A percentile compares a stretch with the other conserved stretches of the same genome.
Evolutionary conservation across 495 filamentous ascomycete species (phyloP).

Genomic region (Schizothecium vesticola): DNA sequence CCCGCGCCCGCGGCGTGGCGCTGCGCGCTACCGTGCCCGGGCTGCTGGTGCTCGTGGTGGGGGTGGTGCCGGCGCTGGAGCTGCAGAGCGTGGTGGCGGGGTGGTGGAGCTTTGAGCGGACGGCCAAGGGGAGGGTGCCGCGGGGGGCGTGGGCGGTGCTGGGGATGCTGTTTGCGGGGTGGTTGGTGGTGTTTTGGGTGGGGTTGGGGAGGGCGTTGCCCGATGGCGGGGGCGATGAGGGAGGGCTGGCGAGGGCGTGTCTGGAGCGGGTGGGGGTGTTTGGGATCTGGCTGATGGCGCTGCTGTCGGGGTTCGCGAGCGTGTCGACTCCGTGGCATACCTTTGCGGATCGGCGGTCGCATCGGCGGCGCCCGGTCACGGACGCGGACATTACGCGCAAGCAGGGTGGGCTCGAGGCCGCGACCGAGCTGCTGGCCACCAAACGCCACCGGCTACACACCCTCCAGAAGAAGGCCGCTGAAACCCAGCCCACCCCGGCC

Average conservation of each 20-base stretch:
- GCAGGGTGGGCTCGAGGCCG: constrained; percentile 66
- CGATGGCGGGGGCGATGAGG: constrained; percentile 14
- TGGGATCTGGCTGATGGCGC: constrained; percentile 75
- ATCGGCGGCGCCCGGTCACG: constrained; percentile 48
- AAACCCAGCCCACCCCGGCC: constrained; percentile 26
- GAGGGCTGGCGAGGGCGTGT: constrained; percentile 62
- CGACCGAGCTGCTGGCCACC: constrained; percentile 64
- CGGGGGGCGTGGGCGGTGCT: constrained; percentile 55
- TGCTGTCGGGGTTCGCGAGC: constrained; percentile 75
- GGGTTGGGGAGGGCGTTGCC: constrained; percentile 56
- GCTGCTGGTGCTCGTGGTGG: constrained; percentile 60
- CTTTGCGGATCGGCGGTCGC: constrained; percentile 53
- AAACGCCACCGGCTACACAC: constrained; percentile 63
- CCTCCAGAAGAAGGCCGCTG: constrained; percentile 58
- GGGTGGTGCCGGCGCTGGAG: constrained; percentile 66
- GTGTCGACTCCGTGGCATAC: constrained; percentile 77
- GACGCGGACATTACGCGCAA: constrained; percentile 68
- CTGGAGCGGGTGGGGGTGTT: constrained; percentile 74
- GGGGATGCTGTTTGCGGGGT: constrained; percentile 49
- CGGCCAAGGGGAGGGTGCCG: constrained; percentile 42
- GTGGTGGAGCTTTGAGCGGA: constrained; percentile 52
- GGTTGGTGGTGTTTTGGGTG: constrained; percentile 70
- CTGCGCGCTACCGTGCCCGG: constrained; percentile 59
- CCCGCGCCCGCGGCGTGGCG: constrained; percentile 54
- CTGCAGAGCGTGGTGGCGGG: constrained; percentile 59